These are phyloP conservation scores for Ceratobasidium sp. DNA, from an alignment of 1,284 basidiomycete species.

Conservation along the genomic window DNA sequence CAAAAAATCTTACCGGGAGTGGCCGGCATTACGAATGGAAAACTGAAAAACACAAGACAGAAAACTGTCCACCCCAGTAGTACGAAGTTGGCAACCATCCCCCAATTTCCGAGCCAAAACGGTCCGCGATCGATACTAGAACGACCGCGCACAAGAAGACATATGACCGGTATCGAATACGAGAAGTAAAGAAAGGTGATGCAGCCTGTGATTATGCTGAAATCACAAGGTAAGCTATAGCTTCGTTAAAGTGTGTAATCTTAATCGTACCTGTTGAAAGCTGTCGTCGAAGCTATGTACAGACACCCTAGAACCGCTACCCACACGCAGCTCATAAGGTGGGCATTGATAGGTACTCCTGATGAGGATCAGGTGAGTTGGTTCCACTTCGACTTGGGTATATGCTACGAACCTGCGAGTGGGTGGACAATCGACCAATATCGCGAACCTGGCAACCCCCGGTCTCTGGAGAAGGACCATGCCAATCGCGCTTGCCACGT, in stretches of 20 bases:
- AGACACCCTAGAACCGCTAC: constrained; percentile 10
- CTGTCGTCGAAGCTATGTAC: constrained; percentile 13
- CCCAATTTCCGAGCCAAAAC: constrained; percentile 10
- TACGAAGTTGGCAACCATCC: not conserved
- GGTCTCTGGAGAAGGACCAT: constrained; percentile 23
- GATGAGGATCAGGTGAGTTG: not conserved
- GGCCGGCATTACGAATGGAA: constrained; percentile 14
- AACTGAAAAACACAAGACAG: constrained; percentile 13
- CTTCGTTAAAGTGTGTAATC: too few relatives aligned
- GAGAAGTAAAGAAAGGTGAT: constrained; percentile 22
- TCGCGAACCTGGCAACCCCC: constrained; percentile 3
- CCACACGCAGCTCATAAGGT: constrained; percentile 20
- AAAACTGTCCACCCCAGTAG: constrained; percentile 22
- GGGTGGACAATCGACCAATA: constrained; percentile 18
- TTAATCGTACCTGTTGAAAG: constrained; percentile 7
- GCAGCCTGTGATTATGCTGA: constrained; percentile 21
- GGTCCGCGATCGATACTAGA: constrained; percentile 10
- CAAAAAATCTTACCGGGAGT: not conserved
- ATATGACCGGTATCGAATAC: constrained; percentile 11
- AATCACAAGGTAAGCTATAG: not conserved
- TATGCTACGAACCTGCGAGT: constrained; percentile 12
- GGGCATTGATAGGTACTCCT: constrained; percentile 25
- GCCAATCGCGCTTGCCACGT: constrained; percentile 19
- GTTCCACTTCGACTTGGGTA: not conserved
- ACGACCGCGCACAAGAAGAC: constrained; percentile 8